phyloP scores from a whole-genome alignment of 768 basidiomycete genomes.

The Amanita polypyramis region DNA sequence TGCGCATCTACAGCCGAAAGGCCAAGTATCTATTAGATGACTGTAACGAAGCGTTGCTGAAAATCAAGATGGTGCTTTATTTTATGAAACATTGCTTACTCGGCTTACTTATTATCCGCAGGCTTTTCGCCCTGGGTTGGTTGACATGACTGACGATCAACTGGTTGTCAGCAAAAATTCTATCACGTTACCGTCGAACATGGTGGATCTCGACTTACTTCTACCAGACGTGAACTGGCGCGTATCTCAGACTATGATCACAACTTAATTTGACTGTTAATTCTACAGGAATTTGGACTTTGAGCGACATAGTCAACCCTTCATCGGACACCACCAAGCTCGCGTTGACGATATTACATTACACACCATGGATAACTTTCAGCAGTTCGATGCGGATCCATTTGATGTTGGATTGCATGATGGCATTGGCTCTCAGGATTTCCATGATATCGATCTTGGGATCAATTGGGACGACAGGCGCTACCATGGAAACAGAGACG shows the following conservation, averaged over 20 bases:
- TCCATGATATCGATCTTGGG: conserved; percentile 60
- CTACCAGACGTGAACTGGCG: conserved; percentile 78
- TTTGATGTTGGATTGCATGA: conserved; percentile 73
- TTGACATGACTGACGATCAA: conserved; percentile 95
- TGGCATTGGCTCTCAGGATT: conserved; percentile 83
- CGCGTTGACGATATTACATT: conserved; percentile 85
- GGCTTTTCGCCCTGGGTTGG: conserved; percentile 92
- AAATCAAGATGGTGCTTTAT: conserved; percentile 78
- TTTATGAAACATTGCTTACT: not conserved
- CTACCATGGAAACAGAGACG: conserved; percentile 32
- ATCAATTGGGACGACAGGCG: conserved; percentile 63
- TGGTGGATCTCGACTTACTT: conserved; percentile 71
- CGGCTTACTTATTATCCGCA: conserved; percentile 17
- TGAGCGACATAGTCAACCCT: conserved; percentile 46
- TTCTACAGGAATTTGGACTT: conserved; percentile 66
- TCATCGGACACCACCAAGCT: conserved; percentile 67
- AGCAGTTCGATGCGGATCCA: conserved; percentile 57
- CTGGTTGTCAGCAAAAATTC: conserved; percentile 77
- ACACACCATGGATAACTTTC: conserved; percentile 61
- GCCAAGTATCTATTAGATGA: conserved; percentile 97
- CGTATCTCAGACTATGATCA: conserved; percentile 9
- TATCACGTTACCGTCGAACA: conserved; percentile 75
- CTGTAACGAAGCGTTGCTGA: conserved; percentile 91
- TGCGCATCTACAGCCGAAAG: conserved; percentile 95
- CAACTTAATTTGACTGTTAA: conserved; percentile 8